Evolutionary conservation across 345 rosid species (phyloP), one percentile per base, ranked within the genome.

Genomic region (Firmiana major): DNA sequence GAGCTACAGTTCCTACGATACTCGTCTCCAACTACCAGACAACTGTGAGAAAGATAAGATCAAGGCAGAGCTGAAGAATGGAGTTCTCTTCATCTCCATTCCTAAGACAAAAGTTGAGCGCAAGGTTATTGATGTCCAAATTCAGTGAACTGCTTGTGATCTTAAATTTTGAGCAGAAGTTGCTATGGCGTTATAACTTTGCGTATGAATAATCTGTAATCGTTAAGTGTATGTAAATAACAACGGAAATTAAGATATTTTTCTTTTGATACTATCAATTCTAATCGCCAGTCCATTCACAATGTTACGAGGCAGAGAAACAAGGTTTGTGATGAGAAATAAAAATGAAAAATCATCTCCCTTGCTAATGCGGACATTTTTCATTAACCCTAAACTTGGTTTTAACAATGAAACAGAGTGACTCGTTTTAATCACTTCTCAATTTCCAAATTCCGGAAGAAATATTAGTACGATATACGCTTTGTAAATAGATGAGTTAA

Each of bases 41-140:
- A 83, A 85, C 68, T 87, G 88, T 5, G 87, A 87, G 71, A 91
- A 85, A 67, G 93, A 86, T 17, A 90, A 87, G 71, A 78, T 91
- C 71, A 86, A 85, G 78, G 97, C 93, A 15, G 93, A 91, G 88
- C 86, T 91, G n/a, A 88, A 88, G 73, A 87, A 90, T 40, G 97
- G 98, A n/a, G 97, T 92, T 19, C 86, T 94, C 6, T 89, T 77
- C 60, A 78, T 94, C 48, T 74, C 84, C 28, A 79, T 92, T 80
- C 97, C 98, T 0, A 92, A 92, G 81, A 77, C 85, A 13, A 90
- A 87, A 82, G 88, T 87, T 1, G 88, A 87, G 82, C 89, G 85
- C 70, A 85, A 85, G 83, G 88, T 89, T 24, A 5, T 86, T 1
- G 84, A 89, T 79, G 89, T 89, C 0, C 75, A 84, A 19, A 80